Percentiles rank a stretch among this genome's conserved stretches.
Conservation (phyloP, 2,329 filamentous ascomycete species). For the Exophiala viscosa region DNA sequence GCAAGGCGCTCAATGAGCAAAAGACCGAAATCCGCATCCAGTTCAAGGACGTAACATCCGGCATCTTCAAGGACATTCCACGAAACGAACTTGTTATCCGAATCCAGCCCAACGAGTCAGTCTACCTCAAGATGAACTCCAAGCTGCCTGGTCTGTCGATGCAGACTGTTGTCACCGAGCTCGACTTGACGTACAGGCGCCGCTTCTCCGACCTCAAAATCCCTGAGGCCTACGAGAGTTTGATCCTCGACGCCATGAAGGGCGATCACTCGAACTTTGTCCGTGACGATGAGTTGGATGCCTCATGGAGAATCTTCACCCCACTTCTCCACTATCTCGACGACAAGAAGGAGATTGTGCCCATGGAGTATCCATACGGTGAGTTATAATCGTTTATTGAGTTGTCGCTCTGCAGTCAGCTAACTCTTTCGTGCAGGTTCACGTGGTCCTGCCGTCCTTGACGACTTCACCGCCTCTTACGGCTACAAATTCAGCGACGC, state of each 20-base stretch:
- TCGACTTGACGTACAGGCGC: conserved; percentile 95
- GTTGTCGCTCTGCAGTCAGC: neutral
- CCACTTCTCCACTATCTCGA: conserved; percentile 97
- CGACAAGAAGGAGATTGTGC: conserved; percentile 98
- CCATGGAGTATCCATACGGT: conserved; percentile 99
- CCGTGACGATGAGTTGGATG: conserved; percentile 91
- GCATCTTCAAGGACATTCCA: conserved; percentile 99
- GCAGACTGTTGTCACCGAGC: conserved; percentile 98
- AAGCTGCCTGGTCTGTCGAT: conserved; percentile 97
- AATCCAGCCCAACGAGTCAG: conserved; percentile 98
- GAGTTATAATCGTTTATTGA: conserved; percentile 38
- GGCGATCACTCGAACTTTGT: conserved; percentile 99
- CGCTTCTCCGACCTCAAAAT: conserved; percentile 99
- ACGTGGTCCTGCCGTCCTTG: conserved; percentile 89
- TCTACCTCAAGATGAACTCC: conserved; percentile 99
- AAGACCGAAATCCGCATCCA: conserved; percentile 99
- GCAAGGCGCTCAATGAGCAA: conserved; percentile 97
- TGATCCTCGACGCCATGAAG: conserved; percentile 96
- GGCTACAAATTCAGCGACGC: conserved; percentile 99
- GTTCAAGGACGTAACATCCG: conserved; percentile 98
- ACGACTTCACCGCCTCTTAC: conserved; percentile 97
- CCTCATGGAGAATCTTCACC: conserved; percentile 97
- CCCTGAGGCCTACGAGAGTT: conserved; percentile 95
- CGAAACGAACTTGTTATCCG: conserved; percentile 99
- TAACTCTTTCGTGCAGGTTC: conserved; percentile 62